A percentile compares a stretch with the other conserved stretches of the same genome.
phyloP scores from a whole-genome alignment of 345 rosid species.

The Syzygium oleosum region DNA sequence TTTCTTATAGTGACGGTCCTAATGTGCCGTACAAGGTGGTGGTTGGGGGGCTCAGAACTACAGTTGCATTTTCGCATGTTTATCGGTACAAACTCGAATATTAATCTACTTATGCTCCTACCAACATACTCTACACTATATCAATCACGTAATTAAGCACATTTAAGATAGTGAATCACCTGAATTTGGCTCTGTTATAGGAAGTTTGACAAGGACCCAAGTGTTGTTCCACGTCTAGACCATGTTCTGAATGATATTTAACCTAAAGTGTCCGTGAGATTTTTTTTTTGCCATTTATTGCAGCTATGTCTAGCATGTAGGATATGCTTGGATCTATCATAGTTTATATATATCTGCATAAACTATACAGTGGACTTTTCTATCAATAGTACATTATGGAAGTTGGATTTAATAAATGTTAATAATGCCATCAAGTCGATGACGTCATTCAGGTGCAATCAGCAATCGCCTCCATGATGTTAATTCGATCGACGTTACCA shows the following conservation, averaged over 20 bases:
- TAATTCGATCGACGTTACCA: background rate
- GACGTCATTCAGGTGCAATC: too few species aligned
- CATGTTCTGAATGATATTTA: background rate
- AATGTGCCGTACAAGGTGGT: background rate
- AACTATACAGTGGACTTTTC: background rate
- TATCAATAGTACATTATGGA: background rate
- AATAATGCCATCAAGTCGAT: background rate
- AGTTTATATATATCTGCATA: background rate
- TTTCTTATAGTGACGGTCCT: background rate
- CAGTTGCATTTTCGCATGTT: background rate
- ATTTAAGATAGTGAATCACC: background rate
- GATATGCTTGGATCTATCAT: background rate
- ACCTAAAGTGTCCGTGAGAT: background rate
- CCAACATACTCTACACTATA: background rate
- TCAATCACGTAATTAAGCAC: background rate
- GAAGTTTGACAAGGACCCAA: background rate
- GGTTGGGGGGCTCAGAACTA: background rate
- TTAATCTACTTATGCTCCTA: background rate
- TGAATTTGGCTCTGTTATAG: background rate
- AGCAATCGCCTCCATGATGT: background rate
- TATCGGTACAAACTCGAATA: background rate
- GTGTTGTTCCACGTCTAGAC: background rate
- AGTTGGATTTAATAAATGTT: background rate
- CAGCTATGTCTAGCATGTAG: background rate
- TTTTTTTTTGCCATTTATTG: background rate